phyloP scores from a whole-genome alignment of 83 land plant species.

The Isoetes engelmannii region DNA sequence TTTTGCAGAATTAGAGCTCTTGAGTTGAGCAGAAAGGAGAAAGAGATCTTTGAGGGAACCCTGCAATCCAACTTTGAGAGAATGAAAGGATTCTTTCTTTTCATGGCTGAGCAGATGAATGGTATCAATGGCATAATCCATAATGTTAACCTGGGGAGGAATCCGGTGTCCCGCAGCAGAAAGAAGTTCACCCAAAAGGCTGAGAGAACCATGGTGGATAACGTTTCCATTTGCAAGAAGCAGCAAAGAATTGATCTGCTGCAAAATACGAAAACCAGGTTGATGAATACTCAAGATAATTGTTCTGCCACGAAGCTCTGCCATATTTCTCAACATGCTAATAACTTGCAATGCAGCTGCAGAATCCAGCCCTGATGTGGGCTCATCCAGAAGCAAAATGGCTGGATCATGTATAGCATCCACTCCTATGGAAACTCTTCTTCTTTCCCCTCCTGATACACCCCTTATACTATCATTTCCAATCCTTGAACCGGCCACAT shows the following conservation, averaged over 20 bases:
- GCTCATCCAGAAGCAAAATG: conserved; percentile 78
- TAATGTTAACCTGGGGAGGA: conserved; percentile 57
- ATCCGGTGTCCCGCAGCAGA: conserved; percentile 44
- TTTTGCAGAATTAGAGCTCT: neutral
- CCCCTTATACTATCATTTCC: conserved; percentile 61
- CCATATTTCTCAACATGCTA: conserved; percentile 67
- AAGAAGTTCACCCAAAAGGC: conserved; percentile 32
- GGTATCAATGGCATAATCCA: conserved; percentile 82
- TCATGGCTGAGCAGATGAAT: no score
- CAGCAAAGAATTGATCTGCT: conserved; percentile 58
- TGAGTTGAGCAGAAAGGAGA: conserved; percentile 22
- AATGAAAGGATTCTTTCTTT: no score
- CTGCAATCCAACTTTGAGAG: no score
- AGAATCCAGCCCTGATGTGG: conserved; percentile 85
- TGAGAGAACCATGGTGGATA: conserved; percentile 63
- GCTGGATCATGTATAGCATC: conserved; percentile 76
- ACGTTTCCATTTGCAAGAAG: conserved; percentile 64
- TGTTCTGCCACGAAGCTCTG: conserved; percentile 53
- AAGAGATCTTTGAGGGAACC: conserved; percentile 71
- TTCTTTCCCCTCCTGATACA: conserved; percentile 87
- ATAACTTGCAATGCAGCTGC: conserved; percentile 70
- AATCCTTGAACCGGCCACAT: conserved; percentile 47
- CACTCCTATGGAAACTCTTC: conserved; percentile 86
- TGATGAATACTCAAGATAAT: conserved; percentile 81
- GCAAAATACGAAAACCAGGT: conserved; percentile 68